Conservation (phyloP, 768 basidiomycete genomes). For the Podaxis pistillaris region DNA sequence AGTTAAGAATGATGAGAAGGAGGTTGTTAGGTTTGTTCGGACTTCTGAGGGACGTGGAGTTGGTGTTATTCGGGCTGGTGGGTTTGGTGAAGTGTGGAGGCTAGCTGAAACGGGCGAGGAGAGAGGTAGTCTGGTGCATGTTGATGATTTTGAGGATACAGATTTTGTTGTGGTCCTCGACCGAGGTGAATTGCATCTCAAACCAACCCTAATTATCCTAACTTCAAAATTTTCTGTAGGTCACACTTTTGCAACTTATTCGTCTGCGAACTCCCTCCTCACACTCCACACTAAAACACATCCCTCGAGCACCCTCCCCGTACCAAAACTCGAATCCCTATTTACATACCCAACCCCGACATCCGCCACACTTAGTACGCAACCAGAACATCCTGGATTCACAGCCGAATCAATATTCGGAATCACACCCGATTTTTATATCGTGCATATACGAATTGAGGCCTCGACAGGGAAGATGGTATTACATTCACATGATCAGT, state of each 20-base stretch:
- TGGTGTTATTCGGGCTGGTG: slow-evolving; percentile 56
- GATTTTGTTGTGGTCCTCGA: slow-evolving; percentile 73
- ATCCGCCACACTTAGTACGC: slow-evolving; percentile 6
- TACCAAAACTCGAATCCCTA: slow-evolving; percentile 56
- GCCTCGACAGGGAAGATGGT: slow-evolving; percentile 34
- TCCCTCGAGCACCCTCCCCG: slow-evolving; percentile 36
- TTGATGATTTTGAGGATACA: slow-evolving; percentile 51
- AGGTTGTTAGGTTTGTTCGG: slow-evolving; percentile 63
- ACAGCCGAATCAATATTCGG: slow-evolving; percentile 61
- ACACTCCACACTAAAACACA: slow-evolving; percentile 47
- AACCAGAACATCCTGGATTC: background rate
- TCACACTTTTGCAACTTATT: slow-evolving; percentile 33
- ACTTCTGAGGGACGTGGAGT: slow-evolving; percentile 80
- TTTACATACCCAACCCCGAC: slow-evolving; percentile 62
- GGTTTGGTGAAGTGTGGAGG: slow-evolving; percentile 65
- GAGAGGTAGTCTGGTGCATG: slow-evolving; percentile 35
- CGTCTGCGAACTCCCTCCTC: slow-evolving; percentile 56
- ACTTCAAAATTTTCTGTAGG: slow-evolving; percentile 2
- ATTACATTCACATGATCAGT: slow-evolving; percentile 45
- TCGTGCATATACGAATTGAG: slow-evolving; percentile 53
- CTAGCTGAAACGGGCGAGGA: slow-evolving; percentile 45
- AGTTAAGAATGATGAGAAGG: slow-evolving; percentile 44
- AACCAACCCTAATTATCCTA: background rate
- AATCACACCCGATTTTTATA: slow-evolving; percentile 56
- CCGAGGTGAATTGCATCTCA: slow-evolving; percentile 39